phyloP scores from a whole-genome alignment of 2,329 filamentous ascomycete species.

The Aspergillus clavatus region DNA sequence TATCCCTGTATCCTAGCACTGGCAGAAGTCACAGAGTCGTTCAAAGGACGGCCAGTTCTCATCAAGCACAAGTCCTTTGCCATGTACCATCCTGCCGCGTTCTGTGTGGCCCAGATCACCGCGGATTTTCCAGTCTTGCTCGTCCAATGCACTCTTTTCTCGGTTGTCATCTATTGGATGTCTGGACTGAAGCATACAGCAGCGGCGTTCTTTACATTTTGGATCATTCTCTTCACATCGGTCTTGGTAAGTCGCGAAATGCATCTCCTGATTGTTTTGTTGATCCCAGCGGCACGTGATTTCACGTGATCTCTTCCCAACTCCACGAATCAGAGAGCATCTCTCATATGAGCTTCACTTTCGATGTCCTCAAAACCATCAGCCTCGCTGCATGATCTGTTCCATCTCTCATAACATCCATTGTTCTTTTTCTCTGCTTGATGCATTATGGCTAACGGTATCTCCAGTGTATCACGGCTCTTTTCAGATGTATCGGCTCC shows the following conservation, averaged over 20 bases:
- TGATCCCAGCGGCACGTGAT: too few relatives aligned
- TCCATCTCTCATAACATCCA: too few relatives aligned
- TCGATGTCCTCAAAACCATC: too few relatives aligned
- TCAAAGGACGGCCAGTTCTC: conserved; percentile 54
- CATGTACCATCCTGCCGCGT: conserved; percentile 49
- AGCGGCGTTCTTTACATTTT: conserved; percentile 56
- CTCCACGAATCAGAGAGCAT: conserved; percentile 4
- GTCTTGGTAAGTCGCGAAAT: conserved; percentile 39
- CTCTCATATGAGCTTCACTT: too few relatives aligned
- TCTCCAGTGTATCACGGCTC: conserved; percentile 48
- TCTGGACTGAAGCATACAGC: conserved; percentile 50
- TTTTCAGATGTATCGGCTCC: conserved; percentile 53
- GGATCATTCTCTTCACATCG: conserved; percentile 46
- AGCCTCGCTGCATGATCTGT: too few relatives aligned
- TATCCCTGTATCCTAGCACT: conserved; percentile 58
- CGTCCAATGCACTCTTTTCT: conserved; percentile 54
- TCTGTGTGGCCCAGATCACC: conserved; percentile 35
- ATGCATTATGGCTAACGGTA: neutral
- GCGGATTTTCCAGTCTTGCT: conserved; percentile 50
- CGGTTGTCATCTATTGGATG: conserved; percentile 59
- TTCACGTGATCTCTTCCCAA: too few relatives aligned
- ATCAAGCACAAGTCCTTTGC: conserved; percentile 55
- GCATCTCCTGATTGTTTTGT: too few relatives aligned
- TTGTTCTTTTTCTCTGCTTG: conserved; percentile 1
- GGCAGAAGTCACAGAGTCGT: conserved; percentile 61